phyloP scores from a whole-genome alignment of 192 early-diverging fungal species.

The Thamnidium elegans region DNA sequence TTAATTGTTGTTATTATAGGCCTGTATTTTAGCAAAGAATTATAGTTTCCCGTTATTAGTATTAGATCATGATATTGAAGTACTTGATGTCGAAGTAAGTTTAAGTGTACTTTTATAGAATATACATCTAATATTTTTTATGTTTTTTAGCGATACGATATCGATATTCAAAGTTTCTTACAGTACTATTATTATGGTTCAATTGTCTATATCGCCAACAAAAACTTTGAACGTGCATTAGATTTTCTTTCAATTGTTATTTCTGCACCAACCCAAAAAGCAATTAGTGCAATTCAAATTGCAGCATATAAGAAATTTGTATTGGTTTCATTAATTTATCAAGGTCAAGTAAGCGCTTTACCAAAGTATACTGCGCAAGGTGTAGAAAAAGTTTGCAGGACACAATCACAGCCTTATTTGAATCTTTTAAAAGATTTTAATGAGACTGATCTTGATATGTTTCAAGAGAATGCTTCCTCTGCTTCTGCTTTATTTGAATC shows the following conservation, averaged over 20 bases:
- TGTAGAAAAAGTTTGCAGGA: conserved; percentile 45
- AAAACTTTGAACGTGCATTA: conserved; percentile 59
- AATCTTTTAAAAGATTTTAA: conserved; percentile 61
- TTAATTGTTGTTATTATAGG: conserved; percentile 16
- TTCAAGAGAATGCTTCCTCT: conserved; percentile 46
- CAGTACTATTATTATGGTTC: conserved; percentile 80
- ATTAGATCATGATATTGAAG: conserved; percentile 48
- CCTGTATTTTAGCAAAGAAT: conserved; percentile 45
- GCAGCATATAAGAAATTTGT: conserved; percentile 73
- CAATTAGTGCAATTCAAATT: conserved; percentile 66
- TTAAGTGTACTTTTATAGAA: not conserved
- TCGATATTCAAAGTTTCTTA: conserved; percentile 57
- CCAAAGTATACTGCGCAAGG: conserved; percentile 52
- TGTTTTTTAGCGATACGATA: conserved; percentile 8
- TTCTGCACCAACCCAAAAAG: conserved; percentile 58
- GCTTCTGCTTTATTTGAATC: conserved; percentile 30
- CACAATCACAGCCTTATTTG: conserved; percentile 47
- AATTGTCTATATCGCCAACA: conserved; percentile 66
- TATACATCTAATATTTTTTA: not conserved
- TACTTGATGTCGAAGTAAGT: conserved; percentile 45
- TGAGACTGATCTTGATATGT: conserved; percentile 37
- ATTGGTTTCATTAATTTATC: conserved; percentile 57
- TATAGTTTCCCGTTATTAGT: conserved; percentile 49
- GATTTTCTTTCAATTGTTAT: conserved; percentile 61
- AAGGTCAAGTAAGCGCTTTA: conserved; percentile 48